These are phyloP conservation scores for Cantharellus cinnabarinus DNA, from an alignment of 768 basidiomycete genomes.

Conservation along the genomic window DNA sequence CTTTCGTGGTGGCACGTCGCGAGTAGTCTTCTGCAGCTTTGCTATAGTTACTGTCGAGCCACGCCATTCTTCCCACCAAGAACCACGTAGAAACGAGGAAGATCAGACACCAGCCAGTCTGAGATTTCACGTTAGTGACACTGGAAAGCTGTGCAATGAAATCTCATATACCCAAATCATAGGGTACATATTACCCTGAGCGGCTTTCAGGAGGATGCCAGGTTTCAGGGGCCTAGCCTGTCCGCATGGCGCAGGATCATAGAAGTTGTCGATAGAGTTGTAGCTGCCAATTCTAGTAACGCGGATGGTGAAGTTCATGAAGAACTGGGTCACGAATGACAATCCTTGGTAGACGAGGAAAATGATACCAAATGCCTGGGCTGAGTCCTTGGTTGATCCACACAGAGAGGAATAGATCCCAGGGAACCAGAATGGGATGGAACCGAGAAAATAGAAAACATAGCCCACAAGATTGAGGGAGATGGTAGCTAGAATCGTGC, in stretches of 20 bases:
- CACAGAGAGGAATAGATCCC: background rate
- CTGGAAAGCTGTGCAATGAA: background rate
- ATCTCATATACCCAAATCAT: background rate
- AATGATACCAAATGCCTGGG: background rate
- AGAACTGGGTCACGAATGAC: background rate
- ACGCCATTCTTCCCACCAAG: background rate
- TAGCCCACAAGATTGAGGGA: background rate
- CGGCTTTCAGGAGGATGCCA: background rate
- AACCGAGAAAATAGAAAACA: background rate
- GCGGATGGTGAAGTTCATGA: background rate
- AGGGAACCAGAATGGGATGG: background rate
- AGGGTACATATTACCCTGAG: background rate
- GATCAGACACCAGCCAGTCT: background rate
- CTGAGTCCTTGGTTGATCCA: background rate
- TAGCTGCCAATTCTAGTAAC: background rate
- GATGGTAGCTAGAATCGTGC: background rate
- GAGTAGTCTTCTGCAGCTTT: background rate
- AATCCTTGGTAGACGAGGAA: background rate
- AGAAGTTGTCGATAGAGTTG: background rate
- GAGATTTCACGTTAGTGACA: background rate
- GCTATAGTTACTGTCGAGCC: background rate
- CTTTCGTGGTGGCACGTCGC: background rate
- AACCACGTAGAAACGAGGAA: background rate
- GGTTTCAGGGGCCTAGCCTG: background rate
- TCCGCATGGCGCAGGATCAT: background rate